A percentile compares a stretch with the other conserved stretches of the same genome.
Conservation (phyloP, 192 early-diverging fungal genomes). For the Geosiphon pyriformis region DNA sequence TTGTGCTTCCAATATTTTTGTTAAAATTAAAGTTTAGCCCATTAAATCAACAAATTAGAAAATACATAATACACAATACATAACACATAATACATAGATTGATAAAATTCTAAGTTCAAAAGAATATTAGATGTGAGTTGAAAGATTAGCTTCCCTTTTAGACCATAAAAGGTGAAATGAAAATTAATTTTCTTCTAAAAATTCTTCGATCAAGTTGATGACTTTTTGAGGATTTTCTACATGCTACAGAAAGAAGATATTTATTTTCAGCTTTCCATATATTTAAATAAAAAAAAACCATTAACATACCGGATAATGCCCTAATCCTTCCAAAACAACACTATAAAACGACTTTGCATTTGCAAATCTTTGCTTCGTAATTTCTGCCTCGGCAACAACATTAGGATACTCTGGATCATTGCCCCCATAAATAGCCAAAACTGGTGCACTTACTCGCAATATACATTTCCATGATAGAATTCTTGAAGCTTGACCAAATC, state of each 20-base stretch:
- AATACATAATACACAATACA: no score
- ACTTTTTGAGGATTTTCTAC: constrained; percentile 4
- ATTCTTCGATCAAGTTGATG: neutral
- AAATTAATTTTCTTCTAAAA: no score
- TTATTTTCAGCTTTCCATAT: neutral
- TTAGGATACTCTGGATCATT: constrained; percentile 1
- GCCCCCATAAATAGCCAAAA: neutral
- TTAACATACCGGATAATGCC: constrained; percentile 8
- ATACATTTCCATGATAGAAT: neutral
- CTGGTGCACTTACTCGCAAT: neutral
- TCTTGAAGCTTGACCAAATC: neutral
- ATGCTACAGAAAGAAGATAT: neutral
- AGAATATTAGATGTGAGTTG: no score
- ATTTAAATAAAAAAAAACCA: neutral
- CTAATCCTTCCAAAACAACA: neutral
- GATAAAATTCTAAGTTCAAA: no score
- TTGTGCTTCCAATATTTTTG: no score
- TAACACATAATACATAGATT: no score
- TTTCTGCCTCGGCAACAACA: neutral
- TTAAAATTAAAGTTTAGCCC: no score
- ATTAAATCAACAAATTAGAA: no score
- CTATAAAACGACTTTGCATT: neutral
- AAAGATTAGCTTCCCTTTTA: no score
- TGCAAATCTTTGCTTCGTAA: neutral
- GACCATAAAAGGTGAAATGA: no score